Evolutionary conservation across 2,329 filamentous ascomycete species (phyloP), one percentile per base, ranked within the genome.

Genomic region (Aspergillus luchuensis): DNA sequence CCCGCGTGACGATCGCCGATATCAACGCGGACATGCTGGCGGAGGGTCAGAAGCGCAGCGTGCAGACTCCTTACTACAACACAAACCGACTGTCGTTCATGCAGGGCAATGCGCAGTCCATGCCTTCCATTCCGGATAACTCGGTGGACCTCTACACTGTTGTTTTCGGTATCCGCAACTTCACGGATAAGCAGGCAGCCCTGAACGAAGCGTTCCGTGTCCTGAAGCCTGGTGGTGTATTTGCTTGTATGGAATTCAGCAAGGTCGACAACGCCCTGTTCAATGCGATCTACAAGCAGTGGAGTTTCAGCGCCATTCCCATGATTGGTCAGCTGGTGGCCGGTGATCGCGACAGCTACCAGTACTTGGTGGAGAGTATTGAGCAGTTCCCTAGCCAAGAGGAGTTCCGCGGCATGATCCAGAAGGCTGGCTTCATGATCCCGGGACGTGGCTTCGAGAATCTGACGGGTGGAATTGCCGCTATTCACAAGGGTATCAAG

Each of bases 361-460:
- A 99, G 82, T 99, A 99, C 78, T 83, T 99, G 8, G 95, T 99
- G 8, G 95, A 99, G 83, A 97, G 93, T 77, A 99, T 99, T 76
- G 93, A 97, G 79, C 83, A 86, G 51, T 98, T 98, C 74, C 96
- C 95, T 0, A 89, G 82, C 67, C 96, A 99, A 81, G 84, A 87
- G 56, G 87, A 91, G 67, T 99, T 96, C 73, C 85, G 89, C 66
- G 84, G 86, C 36, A 79, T 79, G 77, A 79, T 79, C 61, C 74
- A 76, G 64, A 73, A 75, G 63, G 94, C 91, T 3, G 94, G 94
- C 1, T 99, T 99, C 72, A 81, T 90, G 64, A 87, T 96, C 47
- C 92, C 91, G 1, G 92, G 90, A 1, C 79, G 87, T 56, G 91
- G 91, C 0, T 99, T 91, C 79, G 93, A 98, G 81, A 89, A 99